Conservation (phyloP, 1,284 basidiomycete genomes). For the Naganishia sp. region DNA sequence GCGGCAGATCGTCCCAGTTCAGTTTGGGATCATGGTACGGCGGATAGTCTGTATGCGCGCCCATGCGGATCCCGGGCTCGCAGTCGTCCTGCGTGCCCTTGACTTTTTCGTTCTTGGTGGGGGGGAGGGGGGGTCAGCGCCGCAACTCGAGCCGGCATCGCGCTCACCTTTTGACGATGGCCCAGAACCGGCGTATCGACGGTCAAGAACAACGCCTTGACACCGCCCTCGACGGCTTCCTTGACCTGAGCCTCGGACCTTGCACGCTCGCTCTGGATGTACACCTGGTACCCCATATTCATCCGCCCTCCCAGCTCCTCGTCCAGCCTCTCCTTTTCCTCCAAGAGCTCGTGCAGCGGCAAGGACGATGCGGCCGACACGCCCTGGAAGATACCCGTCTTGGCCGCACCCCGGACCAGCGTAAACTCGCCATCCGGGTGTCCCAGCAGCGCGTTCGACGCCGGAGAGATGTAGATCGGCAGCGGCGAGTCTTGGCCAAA, state of each 20-base stretch:
- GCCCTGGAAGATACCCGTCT: constrained; percentile 47
- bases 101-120: constrained; percentile 36
- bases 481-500: constrained; percentile 53
- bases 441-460: constrained; percentile 56
- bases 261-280: constrained; percentile 42
- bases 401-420: constrained; percentile 51
- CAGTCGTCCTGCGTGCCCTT: constrained; percentile 38
- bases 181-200: constrained; percentile 40
- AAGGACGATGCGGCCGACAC: constrained; percentile 48
- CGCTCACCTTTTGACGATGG: constrained; percentile 27
- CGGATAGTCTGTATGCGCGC: constrained; percentile 31
- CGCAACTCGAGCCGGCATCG: neutral
- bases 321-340: constrained; percentile 39
- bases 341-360: constrained; percentile 39
- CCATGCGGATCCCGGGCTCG: constrained; percentile 37
- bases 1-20: constrained; percentile 52
- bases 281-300: constrained; percentile 45
- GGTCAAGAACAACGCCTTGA: constrained; percentile 41
- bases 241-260: constrained; percentile 50
- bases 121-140: neutral
- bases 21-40: constrained; percentile 41
- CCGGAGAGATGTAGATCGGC: constrained; percentile 54
- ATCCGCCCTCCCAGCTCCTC: constrained; percentile 32
- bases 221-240: constrained; percentile 46
- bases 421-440: constrained; percentile 59